A percentile compares a stretch with the other conserved stretches of the same genome.
These are phyloP conservation scores for Eutrema heterophyllum DNA, from an alignment of 345 rosid species.

Conservation along the genomic window DNA sequence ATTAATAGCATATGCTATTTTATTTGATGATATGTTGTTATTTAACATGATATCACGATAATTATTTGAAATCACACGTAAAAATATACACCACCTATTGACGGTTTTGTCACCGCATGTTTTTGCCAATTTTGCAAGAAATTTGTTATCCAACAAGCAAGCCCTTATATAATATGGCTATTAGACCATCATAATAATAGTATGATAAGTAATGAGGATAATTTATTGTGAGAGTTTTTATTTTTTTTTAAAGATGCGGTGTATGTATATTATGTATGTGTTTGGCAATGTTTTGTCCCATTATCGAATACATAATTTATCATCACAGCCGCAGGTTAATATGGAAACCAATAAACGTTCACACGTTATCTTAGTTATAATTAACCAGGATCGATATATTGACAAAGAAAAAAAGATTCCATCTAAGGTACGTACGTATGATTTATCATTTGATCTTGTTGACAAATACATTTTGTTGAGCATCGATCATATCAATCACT, in stretches of 20 bases:
- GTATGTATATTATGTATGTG: not conserved
- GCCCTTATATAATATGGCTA: not conserved
- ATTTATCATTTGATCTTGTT: not conserved
- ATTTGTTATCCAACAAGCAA: not conserved
- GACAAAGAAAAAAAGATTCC: not conserved
- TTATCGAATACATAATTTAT: not conserved
- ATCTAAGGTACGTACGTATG: not conserved
- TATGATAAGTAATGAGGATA: not conserved
- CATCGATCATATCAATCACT: constrained; percentile 11
- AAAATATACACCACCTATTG: not conserved
- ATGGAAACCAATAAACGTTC: not conserved
- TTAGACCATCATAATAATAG: not conserved
- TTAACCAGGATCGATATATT: not conserved
- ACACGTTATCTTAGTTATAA: not conserved
- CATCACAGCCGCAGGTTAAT: not conserved
- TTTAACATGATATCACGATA: not conserved
- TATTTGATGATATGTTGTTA: not conserved
- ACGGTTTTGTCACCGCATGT: not conserved
- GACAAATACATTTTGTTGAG: constrained; percentile 1
- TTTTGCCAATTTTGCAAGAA: not conserved
- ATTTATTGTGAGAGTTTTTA: not conserved
- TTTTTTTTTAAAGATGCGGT: not conserved
- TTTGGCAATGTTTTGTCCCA: not conserved
- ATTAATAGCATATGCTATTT: not conserved
- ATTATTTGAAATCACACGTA: not conserved